A percentile compares a stretch with the other conserved stretches of the same genome.
Evolutionary conservation across 129 eudicot species (phyloP).

Genomic region (Lactuca saligna): DNA sequence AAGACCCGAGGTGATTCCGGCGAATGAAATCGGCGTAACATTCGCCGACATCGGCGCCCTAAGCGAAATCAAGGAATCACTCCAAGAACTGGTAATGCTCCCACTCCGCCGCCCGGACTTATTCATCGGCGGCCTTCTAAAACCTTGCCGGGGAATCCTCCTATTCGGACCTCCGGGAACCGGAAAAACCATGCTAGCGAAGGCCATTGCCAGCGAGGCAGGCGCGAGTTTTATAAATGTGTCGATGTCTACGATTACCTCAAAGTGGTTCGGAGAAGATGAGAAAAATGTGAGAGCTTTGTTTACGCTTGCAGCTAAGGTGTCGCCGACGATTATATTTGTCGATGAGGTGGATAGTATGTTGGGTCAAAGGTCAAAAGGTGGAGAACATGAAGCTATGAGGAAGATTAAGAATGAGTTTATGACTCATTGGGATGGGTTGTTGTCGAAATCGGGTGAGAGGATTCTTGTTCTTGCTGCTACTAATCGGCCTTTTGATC

Average conservation of each 20-base stretch:
- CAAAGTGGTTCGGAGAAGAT: constrained; percentile 99
- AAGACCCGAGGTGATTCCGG: constrained; percentile 88
- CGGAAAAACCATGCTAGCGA: constrained; percentile 95
- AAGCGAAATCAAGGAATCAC: constrained; percentile 84
- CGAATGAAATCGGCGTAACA: constrained; percentile 73
- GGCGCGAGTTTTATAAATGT: constrained; percentile 98
- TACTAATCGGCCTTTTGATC: constrained; percentile 96
- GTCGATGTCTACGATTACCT: constrained; percentile 94
- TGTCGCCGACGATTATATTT: constrained; percentile 94
- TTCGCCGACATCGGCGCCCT: constrained; percentile 88
- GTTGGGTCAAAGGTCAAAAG: constrained; percentile 80
- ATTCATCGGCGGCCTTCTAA: constrained; percentile 84
- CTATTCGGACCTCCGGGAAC: constrained; percentile 95
- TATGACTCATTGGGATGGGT: constrained; percentile 87
- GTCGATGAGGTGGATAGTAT: constrained; percentile 98
- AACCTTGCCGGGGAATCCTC: constrained; percentile 87
- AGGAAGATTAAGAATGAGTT: constrained; percentile 93
- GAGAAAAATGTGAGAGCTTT: constrained; percentile 87
- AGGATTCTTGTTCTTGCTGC: constrained; percentile 96
- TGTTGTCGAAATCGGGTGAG: constrained; percentile 68
- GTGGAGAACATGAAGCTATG: constrained; percentile 99
- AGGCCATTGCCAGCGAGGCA: constrained; percentile 92
- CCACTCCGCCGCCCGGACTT: constrained; percentile 91
- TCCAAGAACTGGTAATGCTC: constrained; percentile 90
- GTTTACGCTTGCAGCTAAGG: constrained; percentile 89